These are phyloP conservation scores for Macroventuria anomochaeta DNA, from an alignment of 2,329 filamentous ascomycete species.

Conservation along the genomic window DNA sequence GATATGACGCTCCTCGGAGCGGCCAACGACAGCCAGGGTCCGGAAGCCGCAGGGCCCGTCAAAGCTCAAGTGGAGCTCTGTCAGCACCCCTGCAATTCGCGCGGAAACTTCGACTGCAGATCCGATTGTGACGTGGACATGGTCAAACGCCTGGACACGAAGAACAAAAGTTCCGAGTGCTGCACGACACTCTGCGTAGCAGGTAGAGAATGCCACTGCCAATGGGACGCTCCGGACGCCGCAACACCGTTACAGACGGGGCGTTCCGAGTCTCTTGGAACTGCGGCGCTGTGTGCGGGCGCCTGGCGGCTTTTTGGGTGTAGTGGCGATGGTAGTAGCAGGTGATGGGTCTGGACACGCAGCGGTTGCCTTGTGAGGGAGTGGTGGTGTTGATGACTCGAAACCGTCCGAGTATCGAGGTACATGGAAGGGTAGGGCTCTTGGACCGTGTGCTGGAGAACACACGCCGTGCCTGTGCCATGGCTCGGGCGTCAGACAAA, in stretches of 20 bases:
- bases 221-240: conserved; percentile 2
- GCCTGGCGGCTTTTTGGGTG: background rate
- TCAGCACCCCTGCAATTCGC: conserved; percentile 7
- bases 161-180: background rate
- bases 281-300: background rate
- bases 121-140: background rate
- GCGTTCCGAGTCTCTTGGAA: background rate
- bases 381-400: background rate
- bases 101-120: background rate
- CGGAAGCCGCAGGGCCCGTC: background rate
- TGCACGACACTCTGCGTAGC: background rate
- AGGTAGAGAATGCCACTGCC: background rate
- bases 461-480: background rate
- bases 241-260: conserved; percentile 7
- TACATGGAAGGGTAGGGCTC: no score
- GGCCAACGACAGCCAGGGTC: background rate
- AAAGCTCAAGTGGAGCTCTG: background rate
- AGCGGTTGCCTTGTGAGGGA: background rate
- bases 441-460: no score
- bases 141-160: conserved; percentile 6
- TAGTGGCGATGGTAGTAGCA: background rate
- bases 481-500: background rate
- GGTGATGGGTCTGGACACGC: background rate
- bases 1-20: background rate
- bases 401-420: background rate